phyloP scores from a whole-genome alignment of 176 grass and related monocot genomes.

The Puya raimondii region DNA sequence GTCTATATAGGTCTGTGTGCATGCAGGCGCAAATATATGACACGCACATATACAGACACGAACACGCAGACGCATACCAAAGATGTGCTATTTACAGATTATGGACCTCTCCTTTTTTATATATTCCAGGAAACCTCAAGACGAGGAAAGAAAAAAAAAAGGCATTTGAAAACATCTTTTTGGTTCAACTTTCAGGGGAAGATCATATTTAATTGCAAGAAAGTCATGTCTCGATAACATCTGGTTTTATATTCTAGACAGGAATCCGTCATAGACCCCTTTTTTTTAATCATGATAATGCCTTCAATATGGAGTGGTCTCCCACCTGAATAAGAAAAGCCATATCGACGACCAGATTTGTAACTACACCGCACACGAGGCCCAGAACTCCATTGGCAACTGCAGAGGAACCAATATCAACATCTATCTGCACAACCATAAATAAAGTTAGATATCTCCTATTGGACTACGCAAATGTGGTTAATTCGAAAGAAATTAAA shows the following conservation, averaged over 20 bases:
- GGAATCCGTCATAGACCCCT: background rate
- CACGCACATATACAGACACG: no score
- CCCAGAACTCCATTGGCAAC: constrained; percentile 95
- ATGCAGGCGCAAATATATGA: no score
- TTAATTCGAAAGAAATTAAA: background rate
- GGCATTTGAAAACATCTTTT: no score
- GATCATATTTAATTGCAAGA: no score
- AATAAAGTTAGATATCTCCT: background rate
- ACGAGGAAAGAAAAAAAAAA: no score
- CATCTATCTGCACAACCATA: constrained; percentile 57
- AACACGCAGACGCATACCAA: no score
- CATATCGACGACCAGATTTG: constrained; percentile 81
- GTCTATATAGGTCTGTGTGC: no score
- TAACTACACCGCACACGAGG: constrained; percentile 84
- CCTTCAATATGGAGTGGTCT: background rate
- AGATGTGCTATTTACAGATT: no score
- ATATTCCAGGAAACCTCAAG: no score
- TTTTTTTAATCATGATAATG: background rate
- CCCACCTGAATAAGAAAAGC: constrained; percentile 97
- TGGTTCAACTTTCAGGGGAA: no score
- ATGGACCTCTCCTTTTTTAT: no score
- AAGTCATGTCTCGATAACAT: background rate
- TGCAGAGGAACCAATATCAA: constrained; percentile 94
- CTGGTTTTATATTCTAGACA: background rate
- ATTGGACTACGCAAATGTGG: background rate